Percentiles rank a stretch among this genome's conserved stretches.
Evolutionary conservation across 225 moss, liverwort and hornwort genomes (phyloP).

Genomic region (Bryum argenteum): DNA sequence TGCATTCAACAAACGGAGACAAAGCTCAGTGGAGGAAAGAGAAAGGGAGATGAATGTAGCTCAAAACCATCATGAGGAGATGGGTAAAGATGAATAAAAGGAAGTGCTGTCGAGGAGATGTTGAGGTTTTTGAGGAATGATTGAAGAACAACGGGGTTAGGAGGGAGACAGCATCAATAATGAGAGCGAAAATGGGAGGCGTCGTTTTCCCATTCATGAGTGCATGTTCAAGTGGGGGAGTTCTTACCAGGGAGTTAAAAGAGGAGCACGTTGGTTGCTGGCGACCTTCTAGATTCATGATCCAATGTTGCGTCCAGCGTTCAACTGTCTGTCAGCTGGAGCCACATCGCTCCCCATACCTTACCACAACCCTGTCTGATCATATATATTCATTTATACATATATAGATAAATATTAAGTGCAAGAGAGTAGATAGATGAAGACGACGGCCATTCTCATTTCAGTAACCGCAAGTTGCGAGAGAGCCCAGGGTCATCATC

Average conservation of each 20-base stretch:
- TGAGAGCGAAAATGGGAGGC: not conserved
- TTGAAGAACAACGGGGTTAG: too few relatives aligned
- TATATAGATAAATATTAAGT: too few relatives aligned
- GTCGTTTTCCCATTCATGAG: not conserved
- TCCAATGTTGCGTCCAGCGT: not conserved
- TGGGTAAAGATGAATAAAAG: too few relatives aligned
- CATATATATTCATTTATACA: not conserved
- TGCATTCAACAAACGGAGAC: too few relatives aligned
- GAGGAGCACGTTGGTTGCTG: not conserved
- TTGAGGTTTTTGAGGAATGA: too few relatives aligned
- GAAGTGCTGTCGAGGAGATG: too few relatives aligned
- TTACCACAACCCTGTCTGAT: conserved; percentile 4
- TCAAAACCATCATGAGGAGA: too few relatives aligned
- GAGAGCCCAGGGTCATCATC: not conserved
- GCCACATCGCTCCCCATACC: conserved; percentile 24
- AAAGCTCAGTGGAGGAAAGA: too few relatives aligned
- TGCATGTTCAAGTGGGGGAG: not conserved
- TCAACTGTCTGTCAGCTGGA: conserved; percentile 31
- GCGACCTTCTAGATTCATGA: not conserved
- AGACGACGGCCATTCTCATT: not conserved
- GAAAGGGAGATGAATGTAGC: too few relatives aligned
- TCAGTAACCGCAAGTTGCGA: conserved; percentile 16
- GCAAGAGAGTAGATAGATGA: conserved; percentile 8
- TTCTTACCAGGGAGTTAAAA: not conserved
- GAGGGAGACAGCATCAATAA: too few relatives aligned